Evolutionary conservation across 2,329 filamentous ascomycete species (phyloP), one percentile per base, ranked within the genome.

Genomic region (Penicillium sp.): DNA sequence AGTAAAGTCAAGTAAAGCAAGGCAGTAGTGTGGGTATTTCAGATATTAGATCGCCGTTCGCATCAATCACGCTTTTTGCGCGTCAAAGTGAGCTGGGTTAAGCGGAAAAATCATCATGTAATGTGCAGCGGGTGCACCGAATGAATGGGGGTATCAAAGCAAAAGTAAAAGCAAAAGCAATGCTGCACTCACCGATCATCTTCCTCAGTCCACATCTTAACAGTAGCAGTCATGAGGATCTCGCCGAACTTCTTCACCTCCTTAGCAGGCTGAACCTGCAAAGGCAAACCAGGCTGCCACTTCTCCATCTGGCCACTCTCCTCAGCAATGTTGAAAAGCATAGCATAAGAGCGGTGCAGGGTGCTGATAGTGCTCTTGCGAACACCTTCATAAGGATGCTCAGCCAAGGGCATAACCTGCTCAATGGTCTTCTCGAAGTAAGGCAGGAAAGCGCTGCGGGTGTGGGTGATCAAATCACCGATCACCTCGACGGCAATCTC

Each of bases 61-160:
- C 91, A 91, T 89, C 91, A 96, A 87, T 79, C 86, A 86, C 89
- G 34, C 4, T 86, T 73, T 78, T 78, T 83, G 79, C 84, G 90
- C 87, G 88, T 97, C 89, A 90, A 91, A 96, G 92, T 97, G 93
- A 97, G 92, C 92, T 97, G 92, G 92, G 93, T 93, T 93, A 92
- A 71, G 92, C 91, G 90, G 87, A 77, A 81, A 54, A 81, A 78
- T 96, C 92, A 97, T 97, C 92, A 91, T 87, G 69, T 77, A 71
- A 73, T 70, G 39, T 43, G n/a, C n/a, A n/a, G n/a, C 3, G 23
- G 16, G 14, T 11, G 31, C 19, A 23, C 8, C 56, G 51, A 29
- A 55, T 61, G 54, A 51, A 58, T 53, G 16, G 16, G 18, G 18
- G 19, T 28, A 16, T 13, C 11, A 48, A 24, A 36, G 51, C 37